These are phyloP conservation scores for Acephala macrosclerotiorum DNA, from an alignment of 2,329 filamentous ascomycete species.

Conservation along the genomic window DNA sequence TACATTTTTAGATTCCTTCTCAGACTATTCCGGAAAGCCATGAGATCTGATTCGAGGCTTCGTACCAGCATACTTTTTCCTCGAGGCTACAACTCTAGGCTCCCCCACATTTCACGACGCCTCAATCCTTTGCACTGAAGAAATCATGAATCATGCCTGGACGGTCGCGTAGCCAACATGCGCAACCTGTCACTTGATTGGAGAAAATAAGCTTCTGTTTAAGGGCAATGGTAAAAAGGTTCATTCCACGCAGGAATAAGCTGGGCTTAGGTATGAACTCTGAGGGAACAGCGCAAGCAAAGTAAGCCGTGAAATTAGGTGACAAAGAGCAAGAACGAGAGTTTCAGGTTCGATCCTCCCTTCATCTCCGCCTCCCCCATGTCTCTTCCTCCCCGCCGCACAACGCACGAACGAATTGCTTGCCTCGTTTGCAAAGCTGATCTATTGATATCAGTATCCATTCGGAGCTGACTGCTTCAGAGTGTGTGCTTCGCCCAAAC, in stretches of 20 bases:
- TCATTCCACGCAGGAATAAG: neutral
- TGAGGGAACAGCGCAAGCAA: neutral
- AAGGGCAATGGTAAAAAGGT: neutral
- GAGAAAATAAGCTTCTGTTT: conserved; percentile 7
- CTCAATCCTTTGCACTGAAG: conserved; percentile 3
- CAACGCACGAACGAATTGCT: neutral
- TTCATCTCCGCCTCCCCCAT: neutral
- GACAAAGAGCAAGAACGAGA: neutral
- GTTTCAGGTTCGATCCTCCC: conserved; percentile 4
- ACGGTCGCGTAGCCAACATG: neutral
- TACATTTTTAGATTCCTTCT: conserved; percentile 1
- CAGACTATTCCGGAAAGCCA: neutral
- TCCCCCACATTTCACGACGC: neutral
- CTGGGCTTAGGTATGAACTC: neutral
- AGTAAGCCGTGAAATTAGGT: neutral
- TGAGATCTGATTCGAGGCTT: neutral
- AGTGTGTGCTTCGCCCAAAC: conserved; percentile 5
- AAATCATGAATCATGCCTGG: neutral
- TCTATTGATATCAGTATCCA: neutral
- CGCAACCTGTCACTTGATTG: neutral
- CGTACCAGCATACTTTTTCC: neutral
- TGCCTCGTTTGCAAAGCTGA: neutral
- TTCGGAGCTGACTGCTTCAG: neutral
- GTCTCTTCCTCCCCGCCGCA: neutral
- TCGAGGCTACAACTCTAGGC: neutral